Percentiles rank a stretch among this genome's conserved stretches.
Conservation (phyloP, 108 stramenopile genomes). For the Asterionellopsis glacialis region DNA sequence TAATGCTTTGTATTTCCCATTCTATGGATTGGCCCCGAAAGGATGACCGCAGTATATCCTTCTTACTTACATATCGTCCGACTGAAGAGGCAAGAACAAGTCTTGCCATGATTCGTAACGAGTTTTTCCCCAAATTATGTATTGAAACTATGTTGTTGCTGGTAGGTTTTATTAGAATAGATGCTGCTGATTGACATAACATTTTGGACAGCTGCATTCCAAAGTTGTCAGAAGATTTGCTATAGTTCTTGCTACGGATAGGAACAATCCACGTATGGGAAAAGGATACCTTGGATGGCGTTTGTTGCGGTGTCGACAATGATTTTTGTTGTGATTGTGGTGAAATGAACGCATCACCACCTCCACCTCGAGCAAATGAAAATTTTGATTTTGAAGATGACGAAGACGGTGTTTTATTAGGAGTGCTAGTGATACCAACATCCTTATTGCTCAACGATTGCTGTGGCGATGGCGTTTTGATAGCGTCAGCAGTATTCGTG, state of each 20-base stretch:
- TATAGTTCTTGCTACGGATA: too few species aligned
- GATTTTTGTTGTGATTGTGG: conserved; percentile 5
- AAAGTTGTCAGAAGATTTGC: conserved; percentile 9
- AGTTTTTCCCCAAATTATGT: not conserved
- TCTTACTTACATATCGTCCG: conserved; percentile 1
- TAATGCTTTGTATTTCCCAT: not conserved
- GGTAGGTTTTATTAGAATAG: not conserved
- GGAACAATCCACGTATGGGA: conserved; percentile 10
- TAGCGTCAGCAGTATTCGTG: too few species aligned
- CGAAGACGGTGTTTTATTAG: conserved; percentile 7
- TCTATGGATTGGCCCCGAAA: conserved; percentile 13
- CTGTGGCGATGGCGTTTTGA: too few species aligned
- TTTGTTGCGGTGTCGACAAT: conserved; percentile 1
- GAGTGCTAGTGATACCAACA: not conserved
- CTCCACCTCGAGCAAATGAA: conserved; percentile 57
- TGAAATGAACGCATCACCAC: conserved; percentile 42
- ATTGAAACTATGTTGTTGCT: not conserved
- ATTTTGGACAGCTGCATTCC: conserved; percentile 12
- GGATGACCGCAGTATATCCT: not conserved
- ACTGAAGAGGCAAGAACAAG: conserved; percentile 8
- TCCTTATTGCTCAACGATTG: too few species aligned
- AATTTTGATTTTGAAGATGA: conserved; percentile 45
- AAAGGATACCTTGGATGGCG: conserved; percentile 10
- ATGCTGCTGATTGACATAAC: conserved; percentile 15
- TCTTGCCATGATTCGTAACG: not conserved